Evolutionary conservation across 2,329 filamentous ascomycete species (phyloP).

Genomic region (Penicillium paneum): DNA sequence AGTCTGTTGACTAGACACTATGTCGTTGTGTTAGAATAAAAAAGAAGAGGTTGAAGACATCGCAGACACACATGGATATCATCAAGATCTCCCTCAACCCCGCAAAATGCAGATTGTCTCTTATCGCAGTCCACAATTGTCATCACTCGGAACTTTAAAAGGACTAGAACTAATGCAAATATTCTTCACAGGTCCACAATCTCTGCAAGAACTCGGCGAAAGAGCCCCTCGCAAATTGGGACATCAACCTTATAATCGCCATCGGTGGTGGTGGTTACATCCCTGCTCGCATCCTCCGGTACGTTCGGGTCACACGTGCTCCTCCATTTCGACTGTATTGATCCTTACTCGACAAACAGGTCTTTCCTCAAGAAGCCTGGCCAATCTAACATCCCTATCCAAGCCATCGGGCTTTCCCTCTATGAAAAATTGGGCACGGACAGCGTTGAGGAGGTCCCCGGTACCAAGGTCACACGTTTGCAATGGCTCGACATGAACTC

Average conservation of each 20-base stretch:
- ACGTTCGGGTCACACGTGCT: conserved; percentile 17
- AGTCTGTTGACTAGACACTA: not conserved
- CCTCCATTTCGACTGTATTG: not conserved
- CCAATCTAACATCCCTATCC: conserved; percentile 93
- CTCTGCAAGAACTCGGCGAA: conserved; percentile 85
- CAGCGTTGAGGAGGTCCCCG: conserved; percentile 64
- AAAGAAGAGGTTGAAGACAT: not conserved
- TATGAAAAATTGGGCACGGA: conserved; percentile 74
- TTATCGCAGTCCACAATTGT: conserved; percentile 3
- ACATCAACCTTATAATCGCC: conserved; percentile 95
- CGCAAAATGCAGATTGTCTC: conserved; percentile 6
- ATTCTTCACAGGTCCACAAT: conserved; percentile 75
- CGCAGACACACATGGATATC: not conserved
- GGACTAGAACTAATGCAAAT: conserved; percentile 9
- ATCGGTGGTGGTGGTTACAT: conserved; percentile 98
- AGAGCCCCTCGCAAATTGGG: conserved; percentile 76
- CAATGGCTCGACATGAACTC: conserved; percentile 94
- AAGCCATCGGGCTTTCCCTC: conserved; percentile 95
- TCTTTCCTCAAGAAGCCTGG: conserved; percentile 92
- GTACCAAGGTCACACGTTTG: conserved; percentile 92
- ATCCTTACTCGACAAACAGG: conserved; percentile 28
- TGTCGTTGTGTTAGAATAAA: not conserved
- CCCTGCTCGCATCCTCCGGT: conserved; percentile 89
- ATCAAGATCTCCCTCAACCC: not conserved
- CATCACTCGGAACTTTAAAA: not conserved